Base-by-base conservation (phyloP, 148 eudicot genomes). In the Cornus kousa region DNA sequence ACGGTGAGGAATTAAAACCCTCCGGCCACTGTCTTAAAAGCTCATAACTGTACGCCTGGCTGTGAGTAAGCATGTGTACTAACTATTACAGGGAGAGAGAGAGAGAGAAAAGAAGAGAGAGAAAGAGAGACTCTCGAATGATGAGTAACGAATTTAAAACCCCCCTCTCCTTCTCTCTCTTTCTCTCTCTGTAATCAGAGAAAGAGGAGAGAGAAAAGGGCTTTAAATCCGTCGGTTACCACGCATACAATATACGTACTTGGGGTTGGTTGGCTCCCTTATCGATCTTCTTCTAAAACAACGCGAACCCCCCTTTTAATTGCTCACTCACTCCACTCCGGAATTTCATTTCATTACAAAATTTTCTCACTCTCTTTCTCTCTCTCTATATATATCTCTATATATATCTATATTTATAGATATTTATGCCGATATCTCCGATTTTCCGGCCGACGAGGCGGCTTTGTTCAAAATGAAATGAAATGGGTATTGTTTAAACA, bases 371-470 rank as follows among this genome's bases (percentile, higher is more conserved):
- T 11, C 53, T 23, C 67, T 16, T 57, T n/a, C 80, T 5, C 68
- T 37, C 75, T 13, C 33, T 37, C 69, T 60, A 24, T 12, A 40
- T 39, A 65, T 28, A 0, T 39, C 5, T 39, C 5, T 39, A 0
- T 39, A 39, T 43, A 43, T 43, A 43, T 6, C 37, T 35, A 35
- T 35, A 35, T 35, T 4, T 35, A 4, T 33, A n/a, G 2, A 1
- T 8, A 23, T 40, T 73, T 64, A 53, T 68, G 73, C 82, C 77
- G 28, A 68, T 72, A 79, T 79, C 46, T 53, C 72, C 71, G 79
- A 7, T 55, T 68, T 19, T 57, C 24, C 74, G 23, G 78, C 82
- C 78, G 82, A 68, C 74, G 59, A 78, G 46, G 68, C 10, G 53
- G 17, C 14, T 17, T 33, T 32, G 53, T 53, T 39, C 57, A 48